Conservation (phyloP, 2,329 filamentous ascomycete species). For the Sporothrix brunneoviolacea region DNA sequence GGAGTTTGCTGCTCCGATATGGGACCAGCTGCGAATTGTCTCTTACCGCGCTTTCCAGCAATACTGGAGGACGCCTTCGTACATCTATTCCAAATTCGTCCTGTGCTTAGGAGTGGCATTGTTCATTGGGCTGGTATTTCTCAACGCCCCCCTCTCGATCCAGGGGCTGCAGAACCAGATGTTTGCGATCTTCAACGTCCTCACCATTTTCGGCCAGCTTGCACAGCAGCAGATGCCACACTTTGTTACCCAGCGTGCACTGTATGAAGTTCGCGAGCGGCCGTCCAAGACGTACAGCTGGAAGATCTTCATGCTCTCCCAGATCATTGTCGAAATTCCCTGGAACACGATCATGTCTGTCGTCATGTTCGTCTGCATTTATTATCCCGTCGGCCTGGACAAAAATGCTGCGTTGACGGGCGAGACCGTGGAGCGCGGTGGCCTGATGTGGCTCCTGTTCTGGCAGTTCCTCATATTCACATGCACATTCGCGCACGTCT, state of each 20-base stretch:
- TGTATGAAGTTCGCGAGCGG: slow-evolving; percentile 61
- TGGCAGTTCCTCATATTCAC: too few species aligned
- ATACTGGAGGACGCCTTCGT: slow-evolving; percentile 70
- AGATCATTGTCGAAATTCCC: slow-evolving; percentile 61
- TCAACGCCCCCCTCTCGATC: slow-evolving; percentile 47
- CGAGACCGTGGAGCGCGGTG: slow-evolving; percentile 39
- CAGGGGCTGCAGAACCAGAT: slow-evolving; percentile 62
- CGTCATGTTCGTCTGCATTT: too few species aligned
- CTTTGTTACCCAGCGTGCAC: slow-evolving; percentile 57
- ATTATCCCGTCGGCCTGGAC: slow-evolving; percentile 25
- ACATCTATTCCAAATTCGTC: slow-evolving; percentile 64
- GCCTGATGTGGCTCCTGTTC: slow-evolving; percentile 31
- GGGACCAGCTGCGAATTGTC: slow-evolving; percentile 52
- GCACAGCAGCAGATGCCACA: slow-evolving; percentile 59
- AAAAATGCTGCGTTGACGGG: slow-evolving; percentile 59
- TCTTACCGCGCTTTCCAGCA: slow-evolving; percentile 64
- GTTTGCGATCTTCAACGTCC: slow-evolving; percentile 49
- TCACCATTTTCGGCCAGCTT: slow-evolving; percentile 57
- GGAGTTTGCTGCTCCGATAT: slow-evolving; percentile 69
- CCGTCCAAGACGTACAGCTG: slow-evolving; percentile 60
- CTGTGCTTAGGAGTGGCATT: slow-evolving; percentile 42
- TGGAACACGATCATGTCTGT: slow-evolving; percentile 40
- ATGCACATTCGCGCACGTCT: too few species aligned
- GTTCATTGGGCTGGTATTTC: slow-evolving; percentile 61
- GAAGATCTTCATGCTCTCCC: slow-evolving; percentile 58